Percentiles rank a stretch among this genome's conserved stretches.
phyloP scores from a whole-genome alignment of 345 rosid species.

The Combretum micranthum region DNA sequence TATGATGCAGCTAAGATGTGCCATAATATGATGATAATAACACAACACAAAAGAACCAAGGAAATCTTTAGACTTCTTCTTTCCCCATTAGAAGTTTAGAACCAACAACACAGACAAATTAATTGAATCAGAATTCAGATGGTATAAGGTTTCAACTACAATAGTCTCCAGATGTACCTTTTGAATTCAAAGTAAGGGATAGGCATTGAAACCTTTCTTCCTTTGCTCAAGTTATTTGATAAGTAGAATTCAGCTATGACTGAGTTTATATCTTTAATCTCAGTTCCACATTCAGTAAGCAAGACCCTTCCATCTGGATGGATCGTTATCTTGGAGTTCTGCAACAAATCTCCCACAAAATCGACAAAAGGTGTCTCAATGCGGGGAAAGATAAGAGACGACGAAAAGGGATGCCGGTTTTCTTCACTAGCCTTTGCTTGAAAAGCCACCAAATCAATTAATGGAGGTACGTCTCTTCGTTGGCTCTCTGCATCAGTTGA shows the following conservation, averaged over 20 bases:
- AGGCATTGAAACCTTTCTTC: slow-evolving; percentile 40
- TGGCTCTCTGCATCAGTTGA: slow-evolving; percentile 40
- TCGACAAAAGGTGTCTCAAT: slow-evolving; percentile 42
- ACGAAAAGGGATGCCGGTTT: slow-evolving; percentile 12
- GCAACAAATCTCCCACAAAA: slow-evolving; percentile 46
- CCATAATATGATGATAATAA: too few species aligned
- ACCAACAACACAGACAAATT: not conserved
- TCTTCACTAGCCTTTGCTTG: slow-evolving; percentile 29
- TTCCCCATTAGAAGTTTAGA: too few species aligned
- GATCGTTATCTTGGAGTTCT: slow-evolving; percentile 31
- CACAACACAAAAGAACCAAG: too few species aligned
- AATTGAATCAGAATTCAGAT: slow-evolving; percentile 1
- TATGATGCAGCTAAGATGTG: too few species aligned
- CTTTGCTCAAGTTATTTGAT: slow-evolving; percentile 27
- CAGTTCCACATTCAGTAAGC: slow-evolving; percentile 34
- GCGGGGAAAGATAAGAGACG: slow-evolving; percentile 43
- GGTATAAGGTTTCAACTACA: slow-evolving; percentile 6
- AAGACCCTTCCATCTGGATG: slow-evolving; percentile 49
- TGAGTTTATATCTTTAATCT: slow-evolving; percentile 54
- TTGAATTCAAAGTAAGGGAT: slow-evolving; percentile 41
- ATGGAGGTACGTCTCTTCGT: slow-evolving; percentile 39
- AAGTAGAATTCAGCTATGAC: slow-evolving; percentile 62
- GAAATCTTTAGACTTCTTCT: too few species aligned
- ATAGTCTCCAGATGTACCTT: slow-evolving; percentile 27
- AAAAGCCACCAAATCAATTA: slow-evolving; percentile 42